A percentile compares a stretch with the other conserved stretches of the same genome.
Conservation (phyloP, 345 rosid species). For the Rhodomyrtus tomentosa region DNA sequence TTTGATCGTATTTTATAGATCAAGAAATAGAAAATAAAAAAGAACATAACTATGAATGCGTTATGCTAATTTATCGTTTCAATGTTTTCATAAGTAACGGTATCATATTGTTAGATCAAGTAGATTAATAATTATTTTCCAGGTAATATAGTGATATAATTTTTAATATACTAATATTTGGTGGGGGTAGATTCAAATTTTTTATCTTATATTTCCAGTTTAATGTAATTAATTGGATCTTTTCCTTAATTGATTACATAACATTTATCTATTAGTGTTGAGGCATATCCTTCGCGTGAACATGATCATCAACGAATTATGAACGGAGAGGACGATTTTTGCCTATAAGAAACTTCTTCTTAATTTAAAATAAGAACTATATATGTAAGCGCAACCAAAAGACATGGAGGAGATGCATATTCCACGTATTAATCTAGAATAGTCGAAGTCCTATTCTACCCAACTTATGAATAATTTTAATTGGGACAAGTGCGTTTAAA, state of each 20-base stretch:
- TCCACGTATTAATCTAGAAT: background rate
- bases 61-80: background rate
- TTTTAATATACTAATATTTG: background rate
- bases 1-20: background rate
- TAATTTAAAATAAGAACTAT: background rate
- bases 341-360: background rate
- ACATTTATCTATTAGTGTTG: background rate
- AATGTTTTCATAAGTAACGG: background rate
- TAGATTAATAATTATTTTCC: background rate
- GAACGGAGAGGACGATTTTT: background rate
- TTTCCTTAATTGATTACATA: background rate
- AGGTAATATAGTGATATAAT: background rate
- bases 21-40: background rate
- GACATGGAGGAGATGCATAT: background rate
- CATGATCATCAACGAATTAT: background rate
- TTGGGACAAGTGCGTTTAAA: too few species aligned
- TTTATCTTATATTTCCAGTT: background rate
- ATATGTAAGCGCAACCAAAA: background rate
- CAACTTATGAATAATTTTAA: background rate
- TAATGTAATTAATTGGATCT: background rate
- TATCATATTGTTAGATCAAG: background rate
- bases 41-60: background rate
- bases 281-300: background rate
- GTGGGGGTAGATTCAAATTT: background rate
- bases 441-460: background rate